Evolutionary conservation across 2,329 filamentous ascomycete species (phyloP), one percentile per base, ranked within the genome.

Genomic region (Paracoccidioides lutzii): DNA sequence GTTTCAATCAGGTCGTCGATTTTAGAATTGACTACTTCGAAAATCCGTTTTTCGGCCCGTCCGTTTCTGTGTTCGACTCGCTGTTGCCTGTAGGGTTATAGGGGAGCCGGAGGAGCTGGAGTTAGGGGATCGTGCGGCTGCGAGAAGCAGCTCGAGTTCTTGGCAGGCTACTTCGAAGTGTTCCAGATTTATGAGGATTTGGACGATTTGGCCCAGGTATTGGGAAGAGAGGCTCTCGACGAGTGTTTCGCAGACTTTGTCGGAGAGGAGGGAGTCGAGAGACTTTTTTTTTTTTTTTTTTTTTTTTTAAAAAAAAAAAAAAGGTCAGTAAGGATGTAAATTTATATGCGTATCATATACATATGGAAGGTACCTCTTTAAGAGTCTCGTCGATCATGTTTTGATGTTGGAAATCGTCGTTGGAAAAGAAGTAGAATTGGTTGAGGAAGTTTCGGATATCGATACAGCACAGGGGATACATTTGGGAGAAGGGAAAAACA

Each of bases 381-480:
- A 98, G 77, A 0, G 90, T 95, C 60, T 94, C 87, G 62, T 98
- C 93, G 62, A 98, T 95, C 54, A 94, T 81, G 59, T 81, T 85
- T 0, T 89, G 87, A 61, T 95, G 88, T 60, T 93, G 86, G 67
- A 97, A 97, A 67, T 97, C 90, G 65, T 97, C 90, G 65, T 95
- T 90, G 7, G 88, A 90, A 72, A 97, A 98, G 70, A 94, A 90
- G 70, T 97, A 97, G 65, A 98, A 97, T 66, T 97, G 90, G 69
- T 96, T 96, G 58, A 97, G 76, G 69, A 98, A 97, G 70, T 96
- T 96, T 43, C 91, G 83, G 64, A 98, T 96, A 66, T 97, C 90
- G 67, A 97, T 97, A 75, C 93, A 98, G 72, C 93, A 96, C 37
- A 97, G 78, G 1, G 93, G 91, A 67, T 98, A 98, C 93, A 98